A percentile compares a stretch with the other conserved stretches of the same genome.
phyloP scores from a whole-genome alignment of 345 rosid species.

The Trapa incisa region DNA sequence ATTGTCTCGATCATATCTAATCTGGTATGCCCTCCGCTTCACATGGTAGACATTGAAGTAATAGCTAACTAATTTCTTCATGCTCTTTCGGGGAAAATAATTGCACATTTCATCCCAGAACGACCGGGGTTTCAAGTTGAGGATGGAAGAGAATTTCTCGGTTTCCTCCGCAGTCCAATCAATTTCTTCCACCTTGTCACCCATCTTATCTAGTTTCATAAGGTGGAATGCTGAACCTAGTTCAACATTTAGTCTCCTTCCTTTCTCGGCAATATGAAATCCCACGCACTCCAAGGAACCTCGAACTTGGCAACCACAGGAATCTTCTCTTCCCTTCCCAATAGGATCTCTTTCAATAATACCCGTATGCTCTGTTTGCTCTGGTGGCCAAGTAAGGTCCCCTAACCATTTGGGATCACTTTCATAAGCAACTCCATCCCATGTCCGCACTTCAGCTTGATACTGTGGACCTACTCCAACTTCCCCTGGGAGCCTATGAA shows the following conservation, averaged over 20 bases:
- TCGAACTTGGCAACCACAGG: constrained; percentile 57
- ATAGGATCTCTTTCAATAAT: constrained; percentile 71
- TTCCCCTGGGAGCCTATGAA: constrained; percentile 20
- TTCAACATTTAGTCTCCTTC: constrained; percentile 41
- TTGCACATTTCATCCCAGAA: constrained; percentile 41
- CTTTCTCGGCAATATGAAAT: constrained; percentile 50
- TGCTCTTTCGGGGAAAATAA: constrained; percentile 32
- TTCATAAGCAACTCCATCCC: constrained; percentile 41
- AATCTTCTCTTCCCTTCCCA: constrained; percentile 72
- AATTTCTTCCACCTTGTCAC: constrained; percentile 40
- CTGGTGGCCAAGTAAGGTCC: constrained; percentile 57
- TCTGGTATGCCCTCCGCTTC: constrained; percentile 66
- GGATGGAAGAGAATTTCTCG: constrained; percentile 33
- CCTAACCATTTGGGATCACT: constrained; percentile 72
- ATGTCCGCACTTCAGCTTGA: constrained; percentile 73
- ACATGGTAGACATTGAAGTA: constrained; percentile 63
- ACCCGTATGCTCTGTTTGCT: constrained; percentile 16
- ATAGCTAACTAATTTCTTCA: constrained; percentile 54
- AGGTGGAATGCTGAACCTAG: constrained; percentile 50
- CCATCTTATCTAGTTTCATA: constrained; percentile 63
- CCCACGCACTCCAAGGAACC: constrained; percentile 61
- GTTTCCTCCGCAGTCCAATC: constrained; percentile 50
- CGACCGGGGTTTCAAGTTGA: constrained; percentile 27
- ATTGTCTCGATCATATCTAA: constrained; percentile 32
- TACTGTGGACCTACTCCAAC: constrained; percentile 44